Conservation (phyloP, 129 eudicot genomes). For the Logfia minima region DNA sequence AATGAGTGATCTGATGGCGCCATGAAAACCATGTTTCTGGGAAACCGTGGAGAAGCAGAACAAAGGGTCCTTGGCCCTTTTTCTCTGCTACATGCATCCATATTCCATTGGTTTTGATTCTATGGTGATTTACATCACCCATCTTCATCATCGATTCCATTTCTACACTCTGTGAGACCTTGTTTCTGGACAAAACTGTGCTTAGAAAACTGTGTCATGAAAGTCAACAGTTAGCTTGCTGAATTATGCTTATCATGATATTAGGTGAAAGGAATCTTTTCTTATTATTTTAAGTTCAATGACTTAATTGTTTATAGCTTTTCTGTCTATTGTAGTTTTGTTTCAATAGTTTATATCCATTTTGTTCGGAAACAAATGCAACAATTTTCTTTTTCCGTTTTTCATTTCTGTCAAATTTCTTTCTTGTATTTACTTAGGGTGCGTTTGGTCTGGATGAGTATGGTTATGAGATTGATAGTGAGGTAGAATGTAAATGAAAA, state of each 20-base stretch:
- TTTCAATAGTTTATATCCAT: no score
- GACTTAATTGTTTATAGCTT: no score
- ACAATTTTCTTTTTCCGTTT: no score
- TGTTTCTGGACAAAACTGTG: not conserved
- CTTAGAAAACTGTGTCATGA: not conserved
- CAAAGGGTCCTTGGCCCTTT: conserved; percentile 49
- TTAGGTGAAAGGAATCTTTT: not conserved
- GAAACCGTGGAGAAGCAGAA: conserved; percentile 61
- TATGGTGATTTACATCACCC: conserved; percentile 41
- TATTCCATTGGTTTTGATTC: conserved; percentile 54
- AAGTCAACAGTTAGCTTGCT: not conserved
- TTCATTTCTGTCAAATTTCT: no score
- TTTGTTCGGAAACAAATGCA: no score
- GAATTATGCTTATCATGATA: not conserved
- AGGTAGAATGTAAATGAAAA: no score
- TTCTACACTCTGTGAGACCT: not conserved
- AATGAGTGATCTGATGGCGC: conserved; percentile 49
- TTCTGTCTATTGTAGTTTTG: no score
- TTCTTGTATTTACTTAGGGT: no score
- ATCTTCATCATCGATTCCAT: conserved; percentile 22
- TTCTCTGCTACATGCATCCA: conserved; percentile 55
- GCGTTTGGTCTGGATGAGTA: no score
- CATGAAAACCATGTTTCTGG: conserved; percentile 58
- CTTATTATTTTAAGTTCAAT: no score
- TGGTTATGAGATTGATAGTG: no score